Base-by-base conservation (phyloP, 1,284 basidiomycete genomes). In the Puccinia novopanici region DNA sequence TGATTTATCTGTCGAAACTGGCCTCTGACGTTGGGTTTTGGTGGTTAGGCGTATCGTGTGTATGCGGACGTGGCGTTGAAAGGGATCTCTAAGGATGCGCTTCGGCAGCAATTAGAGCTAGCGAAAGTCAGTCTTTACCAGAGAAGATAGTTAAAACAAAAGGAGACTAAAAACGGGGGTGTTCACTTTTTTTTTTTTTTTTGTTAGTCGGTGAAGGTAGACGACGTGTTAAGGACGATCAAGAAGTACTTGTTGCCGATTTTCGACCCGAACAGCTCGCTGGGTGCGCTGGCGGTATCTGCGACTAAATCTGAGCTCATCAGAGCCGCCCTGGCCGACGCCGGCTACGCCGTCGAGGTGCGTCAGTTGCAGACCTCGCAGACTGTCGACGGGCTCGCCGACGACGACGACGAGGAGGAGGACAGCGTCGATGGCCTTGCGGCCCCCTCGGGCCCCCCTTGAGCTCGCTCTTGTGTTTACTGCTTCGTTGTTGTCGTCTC, bases 41-140 rank as follows among this genome's bases (percentile, higher is more conserved):
- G 9, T 61, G 59, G 15, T 6, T 82, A 94, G 93, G 93, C 93
- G 0, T 85, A 89, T 57, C 88, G 89, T 42, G 94, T 93, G 0
- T 96, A 95, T 86, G 87, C 89, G 50, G 95, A 98, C 85, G 93
- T 95, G 88, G 91, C 91, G 0, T 88, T 98, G 57, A 93, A 93
- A 85, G 91, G 90, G 48, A 89, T 96, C 8, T 87, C 91, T 15
- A 91, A 91, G 85, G 89, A 91, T 83, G 88, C 91, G 84, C 91
- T 91, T 83, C 88, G 92, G 61, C 89, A 92, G 68, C 88, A 94
- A 55, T 88, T 98, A 48, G 89, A 91, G 83, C 90, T 91, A 84
- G 92, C 92, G 83, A 91, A 85, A 81, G 86, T 86, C 81, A 78
- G 63, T 30, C n/a, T 10, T 42, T n/a, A 40, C 45, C 37, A 34